Base-by-base conservation (phyloP, 2,329 filamentous ascomycete species). In the Ambrosiella xylebori region DNA sequence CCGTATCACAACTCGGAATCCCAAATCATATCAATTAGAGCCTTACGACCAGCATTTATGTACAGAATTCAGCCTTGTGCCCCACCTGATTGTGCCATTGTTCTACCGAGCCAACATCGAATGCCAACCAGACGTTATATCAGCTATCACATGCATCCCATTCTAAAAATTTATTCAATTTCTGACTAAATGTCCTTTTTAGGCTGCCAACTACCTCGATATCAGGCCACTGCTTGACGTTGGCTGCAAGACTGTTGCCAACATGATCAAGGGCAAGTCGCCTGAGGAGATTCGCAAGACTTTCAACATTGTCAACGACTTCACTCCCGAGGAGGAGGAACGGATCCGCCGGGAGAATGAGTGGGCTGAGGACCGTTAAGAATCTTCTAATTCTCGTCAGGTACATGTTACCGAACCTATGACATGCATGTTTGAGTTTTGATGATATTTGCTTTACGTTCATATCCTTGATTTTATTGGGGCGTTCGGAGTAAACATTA, bases 251-350 rank as follows among this genome's bases (percentile, higher is more conserved):
- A 98, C 93, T 0, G 93, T 98, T 13, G 93, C 93, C 62, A 98
- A 98, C 75, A 98, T 98, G 93, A 98, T 98, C 78, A 98, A 98
- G 86, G 93, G 93, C 74, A 98, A 98, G 79, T 95, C 89, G 0
- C 93, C 93, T 2, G 93, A 98, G 71, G 93, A 98, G 76, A 98
- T 98, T 66, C 87, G 93, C 56, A 98, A 97, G 79, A 98, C 93
- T 0, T 98, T 98, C 77, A 98, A 98, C 75, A 98, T 98, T 67
- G 93, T 94, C 67, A 98, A 98, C 66, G 93, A 98, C 71, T 98
- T 98, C 74, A 97, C 93, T 0, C 88, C 91, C 1, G 93, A 98
- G 72, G 93, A 98, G 74, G 93, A 98, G 72, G 93, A 98, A 69
- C 93, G 98, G 78, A 98, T 93, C 63, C 85, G 87, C 59, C 81